A percentile compares a stretch with the other conserved stretches of the same genome.
Evolutionary conservation across 2,329 filamentous ascomycete genomes (phyloP).

Genomic region (Beauveria medogensis): DNA sequence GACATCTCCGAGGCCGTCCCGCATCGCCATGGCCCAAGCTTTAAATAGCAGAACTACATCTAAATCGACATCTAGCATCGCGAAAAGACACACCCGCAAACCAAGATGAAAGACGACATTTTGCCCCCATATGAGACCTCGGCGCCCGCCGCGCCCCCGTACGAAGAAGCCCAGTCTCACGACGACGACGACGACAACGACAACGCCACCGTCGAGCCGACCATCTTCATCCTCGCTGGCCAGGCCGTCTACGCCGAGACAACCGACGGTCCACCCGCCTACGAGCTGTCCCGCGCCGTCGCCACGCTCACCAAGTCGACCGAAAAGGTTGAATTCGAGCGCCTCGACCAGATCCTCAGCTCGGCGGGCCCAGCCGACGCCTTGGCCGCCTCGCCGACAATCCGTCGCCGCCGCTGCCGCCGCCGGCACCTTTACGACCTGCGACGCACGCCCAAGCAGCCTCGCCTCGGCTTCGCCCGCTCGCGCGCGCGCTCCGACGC

Average conservation of each 20-base stretch:
- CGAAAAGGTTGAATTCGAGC: neutral
- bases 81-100: neutral
- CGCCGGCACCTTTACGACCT: neutral
- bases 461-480: neutral
- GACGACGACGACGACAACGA: neutral
- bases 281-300: neutral
- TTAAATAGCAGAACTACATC: neutral
- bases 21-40: neutral
- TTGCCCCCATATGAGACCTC: neutral
- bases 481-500: neutral
- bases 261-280: neutral
- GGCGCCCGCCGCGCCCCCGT: neutral
- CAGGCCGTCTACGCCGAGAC: neutral
- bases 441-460: neutral
- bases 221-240: conserved; percentile 2
- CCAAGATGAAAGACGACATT: neutral
- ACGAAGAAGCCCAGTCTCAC: neutral
- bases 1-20: neutral
- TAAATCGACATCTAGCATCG: neutral
- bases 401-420: neutral
- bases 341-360: neutral
- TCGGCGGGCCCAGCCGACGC: neutral
- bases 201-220: neutral
- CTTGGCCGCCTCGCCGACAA: neutral
- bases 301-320: neutral